Evolutionary conservation across 2,329 filamentous ascomycete species (phyloP).

Genomic region (Ceratocystis variospora): DNA sequence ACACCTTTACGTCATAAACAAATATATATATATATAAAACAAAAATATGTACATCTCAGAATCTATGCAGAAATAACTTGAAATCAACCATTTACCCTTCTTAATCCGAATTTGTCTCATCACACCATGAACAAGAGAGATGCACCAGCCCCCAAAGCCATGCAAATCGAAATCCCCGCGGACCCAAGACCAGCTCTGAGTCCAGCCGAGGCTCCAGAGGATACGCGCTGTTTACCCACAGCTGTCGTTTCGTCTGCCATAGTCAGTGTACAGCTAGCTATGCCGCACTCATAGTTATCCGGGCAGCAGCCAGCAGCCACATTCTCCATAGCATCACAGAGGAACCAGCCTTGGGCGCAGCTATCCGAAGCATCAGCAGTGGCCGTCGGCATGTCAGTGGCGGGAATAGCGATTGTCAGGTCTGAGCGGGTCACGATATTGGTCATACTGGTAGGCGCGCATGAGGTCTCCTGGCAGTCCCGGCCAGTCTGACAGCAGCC

Average conservation of each 20-base stretch:
- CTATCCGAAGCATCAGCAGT: constrained; percentile 28
- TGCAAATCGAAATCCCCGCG: neutral
- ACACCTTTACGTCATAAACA: too few relatives aligned
- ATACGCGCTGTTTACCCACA: constrained; percentile 40
- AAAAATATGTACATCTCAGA: constrained; percentile 4
- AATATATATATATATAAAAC: too few relatives aligned
- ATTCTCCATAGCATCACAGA: constrained; percentile 46
- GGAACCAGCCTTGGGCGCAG: constrained; percentile 69
- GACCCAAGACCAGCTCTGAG: neutral
- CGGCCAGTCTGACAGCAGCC: constrained; percentile 78
- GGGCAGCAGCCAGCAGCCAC: constrained; percentile 74
- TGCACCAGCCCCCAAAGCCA: neutral
- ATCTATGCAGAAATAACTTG: neutral
- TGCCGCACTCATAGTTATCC: constrained; percentile 58
- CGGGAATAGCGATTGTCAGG: constrained; percentile 56
- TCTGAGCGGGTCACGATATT: constrained; percentile 51
- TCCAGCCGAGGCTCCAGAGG: constrained; percentile 16
- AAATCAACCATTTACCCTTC: too few relatives aligned
- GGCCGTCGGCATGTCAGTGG: constrained; percentile 32
- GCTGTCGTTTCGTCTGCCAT: constrained; percentile 41
- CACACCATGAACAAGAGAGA: neutral
- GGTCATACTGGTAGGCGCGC: constrained; percentile 46
- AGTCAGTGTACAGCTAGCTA: constrained; percentile 52
- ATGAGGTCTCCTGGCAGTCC: constrained; percentile 69
- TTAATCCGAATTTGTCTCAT: neutral